Percentiles rank a stretch among this genome's conserved stretches.
phyloP scores from a whole-genome alignment of 1,139 yeast genomes.

The Yamadazyma dendronema region DNA sequence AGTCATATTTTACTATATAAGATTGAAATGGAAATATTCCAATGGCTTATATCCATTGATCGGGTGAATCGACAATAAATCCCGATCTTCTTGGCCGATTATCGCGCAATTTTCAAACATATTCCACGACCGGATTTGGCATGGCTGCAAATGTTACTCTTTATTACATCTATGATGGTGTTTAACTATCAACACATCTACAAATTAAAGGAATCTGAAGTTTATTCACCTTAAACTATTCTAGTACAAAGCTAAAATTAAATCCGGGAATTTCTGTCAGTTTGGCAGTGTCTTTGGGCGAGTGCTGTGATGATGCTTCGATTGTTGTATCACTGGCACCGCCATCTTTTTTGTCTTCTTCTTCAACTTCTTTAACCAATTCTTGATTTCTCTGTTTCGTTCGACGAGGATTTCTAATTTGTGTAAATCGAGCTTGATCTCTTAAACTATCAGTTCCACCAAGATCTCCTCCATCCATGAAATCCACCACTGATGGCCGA shows the following conservation, averaged over 20 bases:
- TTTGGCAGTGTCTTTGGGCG: background rate
- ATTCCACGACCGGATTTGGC: background rate
- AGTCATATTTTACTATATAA: no score
- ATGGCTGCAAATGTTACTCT: no score
- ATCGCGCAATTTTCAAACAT: background rate
- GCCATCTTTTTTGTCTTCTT: conserved; percentile 5
- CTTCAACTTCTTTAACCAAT: conserved; percentile 4
- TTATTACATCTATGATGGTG: no score
- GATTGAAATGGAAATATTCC: no score
- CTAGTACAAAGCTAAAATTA: conserved; percentile 8
- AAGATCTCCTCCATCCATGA: conserved; percentile 28
- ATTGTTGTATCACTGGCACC: background rate
- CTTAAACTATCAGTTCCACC: conserved; percentile 23
- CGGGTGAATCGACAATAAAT: background rate
- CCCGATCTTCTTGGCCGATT: no score
- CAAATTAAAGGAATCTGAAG: no score
- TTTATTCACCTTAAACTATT: no score
- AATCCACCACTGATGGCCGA: conserved; percentile 23
- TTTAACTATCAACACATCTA: no score
- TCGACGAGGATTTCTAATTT: conserved; percentile 36
- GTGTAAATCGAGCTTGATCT: conserved; percentile 24
- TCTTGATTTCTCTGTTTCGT: conserved; percentile 3
- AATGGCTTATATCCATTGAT: background rate
- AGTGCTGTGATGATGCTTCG: background rate
- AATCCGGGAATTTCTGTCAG: conserved; percentile 11